Evolutionary conservation across 1,139 yeast genomes (phyloP).

Genomic region (Kluyveromyces sp.): DNA sequence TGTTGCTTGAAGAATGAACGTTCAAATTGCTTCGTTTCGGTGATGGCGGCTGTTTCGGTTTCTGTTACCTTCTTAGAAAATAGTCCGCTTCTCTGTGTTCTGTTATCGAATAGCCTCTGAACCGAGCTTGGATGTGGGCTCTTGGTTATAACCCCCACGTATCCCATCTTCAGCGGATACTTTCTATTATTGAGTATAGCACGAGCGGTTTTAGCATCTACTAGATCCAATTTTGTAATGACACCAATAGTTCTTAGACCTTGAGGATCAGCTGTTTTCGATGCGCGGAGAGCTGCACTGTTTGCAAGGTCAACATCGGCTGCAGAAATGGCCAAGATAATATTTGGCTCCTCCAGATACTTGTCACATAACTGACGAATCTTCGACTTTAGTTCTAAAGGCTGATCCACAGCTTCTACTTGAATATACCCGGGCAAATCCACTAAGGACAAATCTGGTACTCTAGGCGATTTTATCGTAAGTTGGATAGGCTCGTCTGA

Average conservation of each 20-base stretch:
- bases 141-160: slow-evolving; percentile 91
- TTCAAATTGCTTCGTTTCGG: slow-evolving; percentile 62
- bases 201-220: slow-evolving; percentile 67
- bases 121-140: slow-evolving; percentile 40
- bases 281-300: slow-evolving; percentile 87
- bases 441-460: slow-evolving; percentile 89
- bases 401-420: slow-evolving; percentile 95
- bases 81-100: slow-evolving; percentile 27
- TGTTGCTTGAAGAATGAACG: slow-evolving; percentile 51
- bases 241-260: slow-evolving; percentile 97
- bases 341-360: slow-evolving; percentile 85
- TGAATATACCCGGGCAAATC: slow-evolving; percentile 98
- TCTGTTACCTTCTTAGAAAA: slow-evolving; percentile 21
- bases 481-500: slow-evolving; percentile 88
- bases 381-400: slow-evolving; percentile 68
- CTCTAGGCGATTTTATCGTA: slow-evolving; percentile 82
- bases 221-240: slow-evolving; percentile 85
- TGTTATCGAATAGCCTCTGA: slow-evolving; percentile 16
- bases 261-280: slow-evolving; percentile 85
- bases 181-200: slow-evolving; percentile 64
- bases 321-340: slow-evolving; percentile 90
- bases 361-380: slow-evolving; percentile 75
- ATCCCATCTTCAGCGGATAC: slow-evolving; percentile 91
- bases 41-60: slow-evolving; percentile 15
- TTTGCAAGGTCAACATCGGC: slow-evolving; percentile 98